phyloP scores from a whole-genome alignment of 2,329 filamentous ascomycete species.

The Curvularia lunata region DNA sequence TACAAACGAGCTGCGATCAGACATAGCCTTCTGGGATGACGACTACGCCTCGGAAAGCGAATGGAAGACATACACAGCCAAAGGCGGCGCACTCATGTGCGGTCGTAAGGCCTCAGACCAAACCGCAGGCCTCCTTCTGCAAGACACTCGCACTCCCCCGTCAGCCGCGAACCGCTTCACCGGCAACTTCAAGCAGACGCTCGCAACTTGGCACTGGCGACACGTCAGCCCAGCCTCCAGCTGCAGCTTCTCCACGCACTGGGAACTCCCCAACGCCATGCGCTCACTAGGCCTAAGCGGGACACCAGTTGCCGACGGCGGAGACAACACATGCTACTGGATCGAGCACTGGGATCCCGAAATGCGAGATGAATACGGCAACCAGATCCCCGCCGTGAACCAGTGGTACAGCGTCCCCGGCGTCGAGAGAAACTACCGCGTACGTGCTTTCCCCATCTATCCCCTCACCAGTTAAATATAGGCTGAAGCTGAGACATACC shows the following conservation, averaged over 20 bases:
- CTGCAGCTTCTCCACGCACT: slow-evolving; percentile 21
- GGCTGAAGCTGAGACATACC: too few species aligned
- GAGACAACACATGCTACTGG: slow-evolving; percentile 22
- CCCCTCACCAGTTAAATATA: too few species aligned
- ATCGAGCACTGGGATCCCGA: slow-evolving; percentile 26
- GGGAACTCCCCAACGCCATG: slow-evolving; percentile 16
- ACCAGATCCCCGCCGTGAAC: slow-evolving; percentile 11
- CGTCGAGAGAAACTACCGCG: slow-evolving; percentile 13
- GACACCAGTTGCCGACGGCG: slow-evolving; percentile 14
- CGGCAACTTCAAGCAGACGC: slow-evolving; percentile 18
- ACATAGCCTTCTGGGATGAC: slow-evolving; percentile 17
- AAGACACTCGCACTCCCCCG: slow-evolving; percentile 21
- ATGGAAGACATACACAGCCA: slow-evolving; percentile 17
- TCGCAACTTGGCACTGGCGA: slow-evolving; percentile 28
- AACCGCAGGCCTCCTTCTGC: slow-evolving; percentile 18
- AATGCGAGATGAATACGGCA: slow-evolving; percentile 9
- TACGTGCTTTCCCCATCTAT: not conserved
- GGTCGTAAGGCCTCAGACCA: slow-evolving; percentile 19
- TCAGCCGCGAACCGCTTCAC: slow-evolving; percentile 26
- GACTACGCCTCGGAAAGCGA: slow-evolving; percentile 17
- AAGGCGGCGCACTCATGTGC: slow-evolving; percentile 24
- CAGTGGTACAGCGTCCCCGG: slow-evolving; percentile 29
- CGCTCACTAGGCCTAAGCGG: slow-evolving; percentile 17
- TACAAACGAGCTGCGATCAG: not conserved
- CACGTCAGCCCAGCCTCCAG: slow-evolving; percentile 7